Base-by-base conservation (phyloP, 2,329 filamentous ascomycete genomes). In the Dactylella cylindrospora region DNA sequence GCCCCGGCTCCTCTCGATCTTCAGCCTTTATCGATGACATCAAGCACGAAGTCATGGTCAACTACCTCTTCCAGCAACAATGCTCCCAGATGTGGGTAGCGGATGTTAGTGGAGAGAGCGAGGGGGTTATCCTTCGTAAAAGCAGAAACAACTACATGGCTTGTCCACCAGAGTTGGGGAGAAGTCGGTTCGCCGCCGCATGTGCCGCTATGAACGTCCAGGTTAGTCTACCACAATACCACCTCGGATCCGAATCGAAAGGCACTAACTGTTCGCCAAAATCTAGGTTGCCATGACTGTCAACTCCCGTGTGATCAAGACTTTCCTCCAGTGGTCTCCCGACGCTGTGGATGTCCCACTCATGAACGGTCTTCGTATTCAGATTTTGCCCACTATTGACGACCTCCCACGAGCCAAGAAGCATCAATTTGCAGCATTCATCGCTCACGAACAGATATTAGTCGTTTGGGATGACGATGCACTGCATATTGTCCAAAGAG, bases 391-490 rank as follows among this genome's bases (percentile, higher is more conserved):
- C 0, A 85, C 81, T 0, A 79, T 90, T 38, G 80, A 84, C 12
- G 85, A 89, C 69, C 77, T 90, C 3, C 78, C 82, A 0, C 78
- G 81, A 32, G 86, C 85, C 3, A 79, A 86, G 59, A 90, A 88
- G 71, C 82, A 88, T 70, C 87, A 91, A 70, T 90, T 86, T 66
- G 87, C 86, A 9, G 87, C 88, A 5, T 90, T 91, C 70, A 78
- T 91, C 33, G 83, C 85, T 1, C 81, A 80, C 0, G 83, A 87
- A 64, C 81, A 81, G 3, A 75, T 90, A 3, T 75, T 93, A 1
- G 76, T 91, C 1, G 86, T 91, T 1, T 93, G 88, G 88, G 87
- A 91, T 66, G 87, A 91, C 66, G 85, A 90, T 53, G 81, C 86
- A 0, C 76, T 84, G 52, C 82, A 88, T 68, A 75, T 91, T 6